Base-by-base conservation (phyloP, 2,329 filamentous ascomycete species). In the Pseudogymnoascus sp. region DNA sequence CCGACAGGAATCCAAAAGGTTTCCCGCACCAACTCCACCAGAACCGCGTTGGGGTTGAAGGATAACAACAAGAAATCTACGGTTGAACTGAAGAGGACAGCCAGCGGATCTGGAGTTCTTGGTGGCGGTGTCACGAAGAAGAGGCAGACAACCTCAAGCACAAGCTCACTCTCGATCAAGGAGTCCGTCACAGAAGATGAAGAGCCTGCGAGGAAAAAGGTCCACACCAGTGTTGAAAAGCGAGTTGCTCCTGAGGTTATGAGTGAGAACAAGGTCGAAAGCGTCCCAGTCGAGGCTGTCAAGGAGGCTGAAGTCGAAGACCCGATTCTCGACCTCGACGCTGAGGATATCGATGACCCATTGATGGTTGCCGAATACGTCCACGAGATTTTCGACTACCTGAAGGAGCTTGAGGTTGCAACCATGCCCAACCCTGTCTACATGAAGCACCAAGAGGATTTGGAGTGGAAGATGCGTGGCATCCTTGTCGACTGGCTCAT, bases 291-390 rank as follows among this genome's bases (percentile, higher is more conserved):
- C 29, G 64, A 67, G 48, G 68, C 69, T 6, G 63, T 71, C 29
- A 64, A 68, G 60, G 64, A 67, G 61, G 27, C 59, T 33, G 63
- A 68, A 9, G 68, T 70, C 31, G 68, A 71, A 44, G 71, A 74
- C 25, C 75, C 77, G 58, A 81, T 84, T 61, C 80, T 84, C 69
- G 81, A 94, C 69, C 81, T 97, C 31, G 94, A 97, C 72, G 81
- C 80, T 59, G 94, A 97, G 74, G 94, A 99, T 70, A 74, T 89
- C 59, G 91, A 96, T 68, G 94, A 99, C 72, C 95, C 95, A 27
- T 82, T 97, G 70, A 97, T 99, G 94, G 94, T 95, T 66, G 91
- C 94, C 60, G 94, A 97, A 75, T 99, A 99, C 71, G 92, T 96
- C 59, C 88, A 88, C 64, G 94, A 99, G 73, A 97, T 99, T 72